These are phyloP conservation scores for Hemileia vastatrix DNA, from an alignment of 1,284 basidiomycete genomes.

Conservation along the genomic window DNA sequence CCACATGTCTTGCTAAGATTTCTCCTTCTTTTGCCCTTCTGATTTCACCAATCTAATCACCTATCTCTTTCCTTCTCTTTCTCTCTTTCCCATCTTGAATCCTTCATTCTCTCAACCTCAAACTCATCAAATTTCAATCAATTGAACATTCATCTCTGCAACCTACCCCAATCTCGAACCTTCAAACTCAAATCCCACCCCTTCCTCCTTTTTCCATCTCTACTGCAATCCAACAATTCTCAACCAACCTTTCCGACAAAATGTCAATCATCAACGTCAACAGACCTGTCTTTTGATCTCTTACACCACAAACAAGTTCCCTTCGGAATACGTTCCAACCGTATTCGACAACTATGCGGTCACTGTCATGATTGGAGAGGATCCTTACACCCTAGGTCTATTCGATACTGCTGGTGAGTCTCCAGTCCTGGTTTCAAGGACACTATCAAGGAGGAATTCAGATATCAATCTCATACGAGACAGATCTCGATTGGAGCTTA, in stretches of 20 bases:
- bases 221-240: too few species aligned
- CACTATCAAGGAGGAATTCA: too few species aligned
- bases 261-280: conserved; percentile 1
- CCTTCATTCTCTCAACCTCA: too few species aligned
- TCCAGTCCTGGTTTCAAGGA: background rate
- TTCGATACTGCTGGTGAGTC: conserved; percentile 88
- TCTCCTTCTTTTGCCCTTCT: conserved; percentile 5
- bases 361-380: conserved; percentile 99
- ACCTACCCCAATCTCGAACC: too few species aligned
- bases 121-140: too few species aligned
- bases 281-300: conserved; percentile 98
- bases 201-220: background rate
- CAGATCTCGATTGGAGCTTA: too few species aligned
- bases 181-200: too few species aligned
- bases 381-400: conserved; percentile 93
- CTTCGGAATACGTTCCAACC: conserved; percentile 86
- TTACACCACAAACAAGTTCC: conserved; percentile 82
- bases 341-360: conserved; percentile 98
- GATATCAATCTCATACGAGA: too few species aligned
- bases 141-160: too few species aligned
- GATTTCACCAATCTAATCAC: conserved; percentile 22
- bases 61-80: conserved; percentile 24
- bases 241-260: too few species aligned
- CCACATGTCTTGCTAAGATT: background rate
- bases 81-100: conserved; percentile 7